These are phyloP conservation scores for Lophiostoma macrostomum DNA, from an alignment of 495 filamentous ascomycete genomes.

Conservation along the genomic window DNA sequence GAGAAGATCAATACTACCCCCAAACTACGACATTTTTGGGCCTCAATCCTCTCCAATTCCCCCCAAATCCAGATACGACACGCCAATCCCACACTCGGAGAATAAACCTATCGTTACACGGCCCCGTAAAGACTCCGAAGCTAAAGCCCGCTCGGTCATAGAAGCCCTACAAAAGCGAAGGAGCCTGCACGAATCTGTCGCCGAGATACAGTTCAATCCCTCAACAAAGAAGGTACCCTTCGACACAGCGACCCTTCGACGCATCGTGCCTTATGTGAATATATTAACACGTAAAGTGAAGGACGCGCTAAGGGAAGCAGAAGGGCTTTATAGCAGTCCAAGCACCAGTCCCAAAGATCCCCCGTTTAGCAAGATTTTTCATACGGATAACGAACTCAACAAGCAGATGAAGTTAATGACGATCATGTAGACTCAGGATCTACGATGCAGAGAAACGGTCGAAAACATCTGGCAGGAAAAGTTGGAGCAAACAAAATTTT, in stretches of 20 bases:
- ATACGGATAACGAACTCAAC: conserved; percentile 48
- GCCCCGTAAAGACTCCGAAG: conserved; percentile 51
- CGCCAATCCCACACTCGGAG: conserved; percentile 6
- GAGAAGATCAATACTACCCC: conserved; percentile 31
- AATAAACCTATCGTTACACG: conserved; percentile 23
- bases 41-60: conserved; percentile 22
- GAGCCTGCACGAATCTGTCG: conserved; percentile 49
- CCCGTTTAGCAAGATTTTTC: conserved; percentile 48
- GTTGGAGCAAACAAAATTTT: conserved; percentile 20
- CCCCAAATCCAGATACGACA: neutral
- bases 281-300: conserved; percentile 79
- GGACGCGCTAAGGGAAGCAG: conserved; percentile 54
- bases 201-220: conserved; percentile 44
- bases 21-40: conserved; percentile 62
- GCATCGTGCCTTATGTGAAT: conserved; percentile 80
- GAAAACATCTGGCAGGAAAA: conserved; percentile 6
- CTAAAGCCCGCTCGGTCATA: conserved; percentile 75
- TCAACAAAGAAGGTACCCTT: conserved; percentile 79
- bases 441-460: conserved; percentile 20
- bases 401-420: conserved; percentile 68
- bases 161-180: conserved; percentile 75
- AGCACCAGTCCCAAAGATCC: conserved; percentile 52
- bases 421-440: conserved; percentile 49
- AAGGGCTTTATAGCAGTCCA: conserved; percentile 52
- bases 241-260: conserved; percentile 82